A percentile compares a stretch with the other conserved stretches of the same genome.
These are phyloP conservation scores for Oleoguttula mirabilis DNA, from an alignment of 495 filamentous ascomycete genomes.

Conservation along the genomic window DNA sequence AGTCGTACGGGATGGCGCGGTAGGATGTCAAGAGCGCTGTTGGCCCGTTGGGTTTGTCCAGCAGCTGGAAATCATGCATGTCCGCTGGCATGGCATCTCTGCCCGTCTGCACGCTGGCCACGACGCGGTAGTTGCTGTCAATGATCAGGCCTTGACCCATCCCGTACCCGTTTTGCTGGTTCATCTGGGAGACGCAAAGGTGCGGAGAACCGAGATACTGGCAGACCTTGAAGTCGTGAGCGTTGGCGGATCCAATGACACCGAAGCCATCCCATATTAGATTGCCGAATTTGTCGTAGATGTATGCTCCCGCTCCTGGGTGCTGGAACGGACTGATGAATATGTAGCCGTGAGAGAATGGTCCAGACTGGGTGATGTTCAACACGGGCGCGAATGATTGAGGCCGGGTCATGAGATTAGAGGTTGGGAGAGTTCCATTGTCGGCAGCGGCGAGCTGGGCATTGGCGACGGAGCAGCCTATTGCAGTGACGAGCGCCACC, in stretches of 20 bases:
- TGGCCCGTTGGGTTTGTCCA: constrained; percentile 1
- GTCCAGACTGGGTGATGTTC: neutral
- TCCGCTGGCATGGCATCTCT: constrained; percentile 15
- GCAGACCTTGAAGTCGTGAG: constrained; percentile 12
- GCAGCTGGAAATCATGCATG: constrained; percentile 25
- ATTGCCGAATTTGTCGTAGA: constrained; percentile 19
- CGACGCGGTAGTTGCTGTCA: constrained; percentile 9
- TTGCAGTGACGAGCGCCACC: too few relatives aligned
- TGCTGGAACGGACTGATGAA: constrained; percentile 11
- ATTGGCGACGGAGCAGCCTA: neutral
- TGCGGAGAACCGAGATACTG: constrained; percentile 9
- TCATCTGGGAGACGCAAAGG: constrained; percentile 5
- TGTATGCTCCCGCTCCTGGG: constrained; percentile 12
- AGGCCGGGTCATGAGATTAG: neutral
- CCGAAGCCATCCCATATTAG: constrained; percentile 14
- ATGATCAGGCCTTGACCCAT: constrained; percentile 8
- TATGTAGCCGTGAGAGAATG: constrained; percentile 9
- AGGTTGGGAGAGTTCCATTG: neutral
- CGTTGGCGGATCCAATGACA: constrained; percentile 1
- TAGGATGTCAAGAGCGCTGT: constrained; percentile 9
- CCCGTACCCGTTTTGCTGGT: constrained; percentile 6
- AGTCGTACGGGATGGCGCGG: constrained; percentile 11
- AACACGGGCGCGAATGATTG: neutral
- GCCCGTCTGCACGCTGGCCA: constrained; percentile 5
- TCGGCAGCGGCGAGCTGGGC: neutral